Evolutionary conservation across 2,329 filamentous ascomycete species (phyloP), one percentile per base, ranked within the genome.

Genomic region (Penicillium sp.): DNA sequence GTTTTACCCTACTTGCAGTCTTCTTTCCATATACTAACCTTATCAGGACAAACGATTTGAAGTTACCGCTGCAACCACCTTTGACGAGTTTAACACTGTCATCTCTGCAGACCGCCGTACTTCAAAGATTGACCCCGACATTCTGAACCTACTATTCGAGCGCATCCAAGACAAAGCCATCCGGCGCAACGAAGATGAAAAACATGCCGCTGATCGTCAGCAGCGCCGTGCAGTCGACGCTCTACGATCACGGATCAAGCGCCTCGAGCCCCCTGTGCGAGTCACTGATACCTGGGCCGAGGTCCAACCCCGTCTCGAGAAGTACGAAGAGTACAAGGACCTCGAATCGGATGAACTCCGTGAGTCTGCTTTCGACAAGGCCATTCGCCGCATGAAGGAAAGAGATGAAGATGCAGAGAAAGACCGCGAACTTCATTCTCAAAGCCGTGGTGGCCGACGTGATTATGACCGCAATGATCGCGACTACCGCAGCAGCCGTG

Each of bases 41-140:
- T 48, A 24, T 43, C 64, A 95, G 90, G 91, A 96, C 76, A 90
- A 91, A 80, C 90, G 88, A 68, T 96, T 91, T 82, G 92, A 97
- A 75, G 86, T 97, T 67, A 92, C 89, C 62, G 82, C 88, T 60
- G 89, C 90, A 68, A 97, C 92, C 67, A 88, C 90, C 44, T 87
- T 95, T 74, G 89, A 96, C 70, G 92, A 96, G 68, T 97, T 97
- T 78, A 79, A 88, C 71, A 81, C 84, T 69, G 80, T 94, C 66
- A 87, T 97, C 82, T 87, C 87, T 73, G 86, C 87, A 80, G 92
- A 97, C 81, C 85, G 86, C 68, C 91, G 91, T 71, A 96, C 92
- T 81, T 87, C 90, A 82, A 87, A 88, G 79, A 88, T 96, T 82
- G 87, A 92, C 71, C 83, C 84, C 67, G 90, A 96, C 61, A 87